Base-by-base conservation (phyloP, 2,329 filamentous ascomycete genomes). In the Pseudophaeomoniella oleicola region DNA sequence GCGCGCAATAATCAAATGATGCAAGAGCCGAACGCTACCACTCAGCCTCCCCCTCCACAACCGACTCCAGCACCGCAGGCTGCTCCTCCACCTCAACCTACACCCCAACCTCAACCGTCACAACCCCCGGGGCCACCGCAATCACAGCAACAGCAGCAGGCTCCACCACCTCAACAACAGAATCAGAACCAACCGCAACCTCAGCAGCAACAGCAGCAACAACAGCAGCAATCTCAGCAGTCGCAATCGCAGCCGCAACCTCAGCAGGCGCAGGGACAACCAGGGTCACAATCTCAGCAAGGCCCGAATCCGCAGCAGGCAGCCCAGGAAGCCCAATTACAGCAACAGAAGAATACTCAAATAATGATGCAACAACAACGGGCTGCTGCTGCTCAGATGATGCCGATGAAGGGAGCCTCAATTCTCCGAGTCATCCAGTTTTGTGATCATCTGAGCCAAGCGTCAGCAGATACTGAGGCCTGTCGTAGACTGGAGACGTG, bases 401-500 rank as follows among this genome's bases (percentile, higher is more conserved):
- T 44, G 27, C 38, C 44, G 12, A 51, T 58, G 37, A 59, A 57
- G 39, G 62, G 62, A 16, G 51, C 59, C 14, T 62, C 64, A 15
- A 66, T 73, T 9, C 44, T 75, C 40, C 64, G 63, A 43, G 51
- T 78, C 29, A 58, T 73, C 43, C 60, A 61, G 32, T 75, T 75
- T 44, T 66, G 69, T 6, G 70, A 77, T 44, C 59, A 67, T 33
- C 54, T 78, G 13, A 67, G 69, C 40, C 58, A 53, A 32, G 73
- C 67, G 46, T 79, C 51, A 27, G 6, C 22, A n/a, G 22, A 27
- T n/a, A 27, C 22, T 27, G 22, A 27, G 22, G n/a, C 6, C 9
- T 9, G 22, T n/a, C n/a, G 79, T 40, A 80, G 86, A 49, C 59
- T 93, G 3, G 58, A 64, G 1, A 81, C 83, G 49, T 96, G 88